Conservation (phyloP, 2,329 filamentous ascomycete genomes). For the Fusarium oligoseptatum region DNA sequence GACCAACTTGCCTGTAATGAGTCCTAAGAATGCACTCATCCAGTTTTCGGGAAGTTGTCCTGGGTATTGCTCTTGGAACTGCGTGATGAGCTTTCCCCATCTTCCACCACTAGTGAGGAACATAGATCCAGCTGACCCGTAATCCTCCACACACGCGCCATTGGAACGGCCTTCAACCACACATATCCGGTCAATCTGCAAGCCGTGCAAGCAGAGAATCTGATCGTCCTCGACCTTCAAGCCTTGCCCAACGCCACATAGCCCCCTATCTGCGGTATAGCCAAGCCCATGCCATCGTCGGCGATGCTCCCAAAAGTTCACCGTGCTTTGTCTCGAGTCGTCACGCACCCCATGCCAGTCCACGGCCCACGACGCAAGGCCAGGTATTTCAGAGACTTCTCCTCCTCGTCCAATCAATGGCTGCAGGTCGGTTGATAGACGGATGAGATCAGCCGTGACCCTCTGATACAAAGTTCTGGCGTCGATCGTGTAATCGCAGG, state of each 20-base stretch:
- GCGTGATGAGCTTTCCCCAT: neutral
- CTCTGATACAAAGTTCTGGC: neutral
- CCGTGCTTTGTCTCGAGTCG: neutral
- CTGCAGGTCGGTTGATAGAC: neutral
- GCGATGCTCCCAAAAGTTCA: neutral
- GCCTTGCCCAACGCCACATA: neutral
- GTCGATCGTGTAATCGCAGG: neutral
- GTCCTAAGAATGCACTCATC: neutral
- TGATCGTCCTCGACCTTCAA: neutral
- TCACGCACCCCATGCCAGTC: conserved; percentile 1
- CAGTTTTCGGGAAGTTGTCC: neutral
- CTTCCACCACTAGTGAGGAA: neutral
- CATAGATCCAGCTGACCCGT: neutral
- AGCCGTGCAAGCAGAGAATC: neutral
- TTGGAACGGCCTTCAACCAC: neutral
- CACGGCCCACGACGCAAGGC: conserved; percentile 1
- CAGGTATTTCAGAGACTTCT: conserved; percentile 10
- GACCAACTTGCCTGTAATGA: neutral
- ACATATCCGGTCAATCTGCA: conserved; percentile 1
- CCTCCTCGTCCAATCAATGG: conserved; percentile 16
- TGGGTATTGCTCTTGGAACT: neutral
- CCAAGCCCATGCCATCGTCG: neutral
- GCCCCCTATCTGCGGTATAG: neutral
- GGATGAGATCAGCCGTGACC: conserved; percentile 5
- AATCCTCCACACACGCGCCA: neutral